A percentile compares a stretch with the other conserved stretches of the same genome.
These are phyloP conservation scores for Syzygium jambos DNA, from an alignment of 345 rosid species.

Conservation along the genomic window DNA sequence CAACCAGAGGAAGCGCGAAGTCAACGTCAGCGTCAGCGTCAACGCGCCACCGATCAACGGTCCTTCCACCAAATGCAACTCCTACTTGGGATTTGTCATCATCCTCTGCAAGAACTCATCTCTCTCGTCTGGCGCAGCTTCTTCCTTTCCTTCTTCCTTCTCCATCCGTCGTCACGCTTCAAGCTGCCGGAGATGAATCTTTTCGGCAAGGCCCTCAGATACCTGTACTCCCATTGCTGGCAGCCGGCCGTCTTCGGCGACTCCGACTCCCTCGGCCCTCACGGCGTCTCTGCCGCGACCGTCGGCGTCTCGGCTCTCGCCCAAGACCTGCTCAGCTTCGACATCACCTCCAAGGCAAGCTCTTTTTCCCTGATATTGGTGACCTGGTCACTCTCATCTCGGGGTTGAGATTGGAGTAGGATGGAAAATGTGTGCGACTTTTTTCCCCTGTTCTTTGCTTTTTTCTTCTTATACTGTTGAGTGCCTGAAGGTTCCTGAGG, in stretches of 20 bases:
- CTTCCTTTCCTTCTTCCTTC: not conserved
- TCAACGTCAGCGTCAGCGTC: not conserved
- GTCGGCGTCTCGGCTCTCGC: slow-evolving; percentile 77
- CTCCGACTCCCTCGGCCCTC: slow-evolving; percentile 25
- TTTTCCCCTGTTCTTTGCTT: not conserved
- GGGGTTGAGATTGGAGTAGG: not conserved
- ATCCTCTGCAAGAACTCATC: not conserved
- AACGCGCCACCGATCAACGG: not conserved
- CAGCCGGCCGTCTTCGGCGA: slow-evolving; percentile 30
- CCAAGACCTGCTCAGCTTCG: slow-evolving; percentile 62
- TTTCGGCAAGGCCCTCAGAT: slow-evolving; percentile 51
- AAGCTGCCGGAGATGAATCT: not conserved
- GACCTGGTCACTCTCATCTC: not conserved
- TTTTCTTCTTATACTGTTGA: not conserved
- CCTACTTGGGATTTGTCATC: not conserved
- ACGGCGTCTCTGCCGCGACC: slow-evolving; percentile 45
- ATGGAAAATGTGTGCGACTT: not conserved
- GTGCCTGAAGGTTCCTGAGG: slow-evolving; percentile 62
- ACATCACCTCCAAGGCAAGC: slow-evolving; percentile 60
- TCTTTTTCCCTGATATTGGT: not conserved
- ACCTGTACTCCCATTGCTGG: slow-evolving; percentile 35
- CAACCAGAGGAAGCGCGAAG: not conserved
- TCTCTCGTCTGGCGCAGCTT: not conserved
- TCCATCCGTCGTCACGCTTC: not conserved
- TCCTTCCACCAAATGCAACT: not conserved